Base-by-base conservation (phyloP, 306 rosid species). In the Urtica urens region DNA sequence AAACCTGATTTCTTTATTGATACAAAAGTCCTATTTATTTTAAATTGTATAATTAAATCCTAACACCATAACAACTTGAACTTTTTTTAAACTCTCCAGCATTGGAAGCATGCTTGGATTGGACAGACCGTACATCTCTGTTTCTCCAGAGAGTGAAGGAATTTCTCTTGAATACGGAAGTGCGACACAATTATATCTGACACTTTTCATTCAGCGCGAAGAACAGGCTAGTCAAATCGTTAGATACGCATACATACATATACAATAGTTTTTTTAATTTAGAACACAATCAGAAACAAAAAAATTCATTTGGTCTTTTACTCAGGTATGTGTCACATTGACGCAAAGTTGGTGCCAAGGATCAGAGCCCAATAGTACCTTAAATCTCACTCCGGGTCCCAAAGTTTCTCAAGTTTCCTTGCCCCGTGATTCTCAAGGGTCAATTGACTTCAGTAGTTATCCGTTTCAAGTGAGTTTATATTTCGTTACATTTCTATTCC, bases 41-140 rank as follows among this genome's bases (percentile, higher is more conserved):
- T n/a, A n/a, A n/a, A n/a, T n/a, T n/a, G n/a, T n/a, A n/a, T n/a
- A n/a, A n/a, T n/a, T n/a, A n/a, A n/a, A n/a, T n/a, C n/a, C n/a
- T n/a, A n/a, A n/a, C n/a, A n/a, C n/a, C n/a, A n/a, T n/a, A n/a
- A n/a, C n/a, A n/a, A n/a, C 38, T 34, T 5, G n/a, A 24, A 9
- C 48, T 42, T 40, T 24, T 60, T 69, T 45, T 41, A 7, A 2
- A 1, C 5, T 3, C 10, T 6, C 18, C 74, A 90, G 99, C 28
- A 68, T 85, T 53, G 95, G 92, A 61, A 74, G 95, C 55, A 72
- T 81, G 87, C 95, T 85, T 68, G 95, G 92, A 19, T 71, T 90
- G 62, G 95, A 85, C 46, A 81, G 74, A 51, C 95, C 95, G 25
- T 84, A 74, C 52, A 28, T 90, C 62, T 55, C 80, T 25, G 66